Evolutionary conservation across 306 rosid species (phyloP).

Genomic region (Medicago arabica): DNA sequence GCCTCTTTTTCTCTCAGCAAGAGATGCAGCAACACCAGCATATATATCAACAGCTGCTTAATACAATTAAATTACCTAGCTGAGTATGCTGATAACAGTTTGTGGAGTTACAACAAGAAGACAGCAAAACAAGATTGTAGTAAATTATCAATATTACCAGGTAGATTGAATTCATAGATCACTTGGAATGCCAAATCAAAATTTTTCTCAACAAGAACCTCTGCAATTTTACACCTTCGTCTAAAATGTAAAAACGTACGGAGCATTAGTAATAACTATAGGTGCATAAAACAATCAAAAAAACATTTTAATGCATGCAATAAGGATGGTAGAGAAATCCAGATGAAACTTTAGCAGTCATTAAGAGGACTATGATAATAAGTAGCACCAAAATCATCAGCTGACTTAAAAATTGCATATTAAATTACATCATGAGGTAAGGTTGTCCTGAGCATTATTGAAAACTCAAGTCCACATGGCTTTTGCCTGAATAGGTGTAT

Average conservation of each 20-base stretch:
- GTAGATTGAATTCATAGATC: conserved; percentile 90
- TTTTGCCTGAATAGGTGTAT: no score
- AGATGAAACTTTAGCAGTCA: conserved; percentile 22
- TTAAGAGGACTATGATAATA: conserved; percentile 30
- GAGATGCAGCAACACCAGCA: conserved; percentile 95
- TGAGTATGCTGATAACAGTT: conserved; percentile 33
- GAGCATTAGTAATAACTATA: conserved; percentile 41
- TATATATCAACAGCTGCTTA: conserved; percentile 93
- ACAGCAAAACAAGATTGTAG: conserved; percentile 11
- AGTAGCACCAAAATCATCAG: conserved; percentile 33
- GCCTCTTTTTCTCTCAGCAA: conserved; percentile 94
- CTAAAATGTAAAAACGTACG: conserved; percentile 56
- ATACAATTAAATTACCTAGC: conserved; percentile 33
- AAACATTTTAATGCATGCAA: conserved; percentile 32
- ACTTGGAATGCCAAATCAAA: conserved; percentile 96
- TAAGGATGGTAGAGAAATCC: conserved; percentile 21
- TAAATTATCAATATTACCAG: conserved; percentile 60
- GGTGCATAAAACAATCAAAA: conserved; percentile 30
- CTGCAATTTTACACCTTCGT: conserved; percentile 93
- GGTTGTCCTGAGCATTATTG: neutral
- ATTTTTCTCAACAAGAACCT: conserved; percentile 92
- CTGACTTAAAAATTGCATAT: conserved; percentile 29
- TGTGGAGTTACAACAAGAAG: conserved; percentile 20
- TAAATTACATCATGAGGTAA: neutral
- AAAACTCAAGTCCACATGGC: no score